Evolutionary conservation across 73 alveolate genomes (phyloP), one percentile per base, ranked within the genome.

Genomic region (Loxodes magnus): DNA sequence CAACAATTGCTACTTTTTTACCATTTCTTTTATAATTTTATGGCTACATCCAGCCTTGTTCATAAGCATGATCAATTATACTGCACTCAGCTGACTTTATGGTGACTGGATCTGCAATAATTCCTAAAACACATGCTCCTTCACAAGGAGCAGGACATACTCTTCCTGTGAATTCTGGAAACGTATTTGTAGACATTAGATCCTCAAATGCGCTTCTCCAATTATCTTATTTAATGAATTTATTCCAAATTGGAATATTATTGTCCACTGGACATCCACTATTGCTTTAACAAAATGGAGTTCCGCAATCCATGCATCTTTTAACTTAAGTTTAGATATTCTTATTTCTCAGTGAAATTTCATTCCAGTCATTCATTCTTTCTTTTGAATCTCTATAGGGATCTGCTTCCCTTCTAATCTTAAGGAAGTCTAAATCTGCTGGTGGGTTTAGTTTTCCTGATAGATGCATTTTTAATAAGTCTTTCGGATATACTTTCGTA

Each of bases 61-160:
- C 7, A 36, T 42, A 43, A 37, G 50, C 62, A 19, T 43, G 43
- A 61, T 58, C 71, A 7, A 58, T 58, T 34, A 43, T 58, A 34
- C 42, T 38, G 58, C 49, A 51, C 71, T 58, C 71, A 39, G 48
- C 55, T 9, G 55, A 35, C 62, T 58, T 58, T 58, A 58, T 58
- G 46, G 31, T 22, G 25, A 57, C 71, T 4, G 71, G 71, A 7
- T 59, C 62, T 5, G 43, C 71, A 28, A 59, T 59, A 61, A 59
- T 59, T 27, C 71, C 71, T 15, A 59, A 43, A 0, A 43, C 30
- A 41, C 71, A 59, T 4, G 71, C 61, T 6, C 71, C 71, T 38
- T 60, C 73, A 63, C 73, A 60, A 6, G 73, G 73, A 0, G 73
- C 73, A 5, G 73, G 73, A 54, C 73, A 60, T n/a, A 60, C 73